Evolutionary conservation across 192 early-diverging fungal genomes (phyloP), one percentile per base, ranked within the genome.

Genomic region (Lobosporangium transversale): DNA sequence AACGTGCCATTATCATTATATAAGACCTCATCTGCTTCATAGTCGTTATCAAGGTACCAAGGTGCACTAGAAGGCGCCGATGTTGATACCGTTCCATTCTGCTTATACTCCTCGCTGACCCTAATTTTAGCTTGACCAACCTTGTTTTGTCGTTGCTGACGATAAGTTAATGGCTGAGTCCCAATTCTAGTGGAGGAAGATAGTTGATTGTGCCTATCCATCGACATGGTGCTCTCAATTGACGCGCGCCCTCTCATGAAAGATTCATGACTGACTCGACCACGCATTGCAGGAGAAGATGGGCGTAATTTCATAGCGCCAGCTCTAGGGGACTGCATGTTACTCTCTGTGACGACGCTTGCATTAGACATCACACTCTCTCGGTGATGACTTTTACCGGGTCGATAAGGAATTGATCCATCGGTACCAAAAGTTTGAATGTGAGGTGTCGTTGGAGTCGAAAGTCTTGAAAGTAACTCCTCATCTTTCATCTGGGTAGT

Each of bases 11-110:
- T 88, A 64, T 83, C 84, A 66, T 89, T 87, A 53, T 83, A 83
- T 3, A 82, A 69, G 6, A 90, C 75, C 1, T 86, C 87, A 35
- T 88, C 79, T 1, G 66, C 52, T 8, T 63, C 53, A 42, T 86
- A 83, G 37, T 89, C 88, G 44, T 88, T 63, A 14, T 68, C 78
- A 48, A 90, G 75, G 66, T 78, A 90, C 88, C 87, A 88, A 14
- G 63, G 51, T 10, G 33, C 66, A n/a, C n/a, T n/a, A n/a, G n/a
- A n/a, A n/a, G n/a, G n/a, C 11, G 54, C 27, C 1, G 43, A 14
- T 33, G 58, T 29, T 10, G 21, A 27, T 21, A 33, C 10, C 3
- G 35, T 20, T 1, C 26, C 3, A 2, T 62, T 53, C 2, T 23
- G 53, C 48, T 52, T 56, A 18, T 29, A 51, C 48, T 67, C 64